phyloP scores from a whole-genome alignment of 441 rosid species.

The Euphorbia schlechtendalii region DNA sequence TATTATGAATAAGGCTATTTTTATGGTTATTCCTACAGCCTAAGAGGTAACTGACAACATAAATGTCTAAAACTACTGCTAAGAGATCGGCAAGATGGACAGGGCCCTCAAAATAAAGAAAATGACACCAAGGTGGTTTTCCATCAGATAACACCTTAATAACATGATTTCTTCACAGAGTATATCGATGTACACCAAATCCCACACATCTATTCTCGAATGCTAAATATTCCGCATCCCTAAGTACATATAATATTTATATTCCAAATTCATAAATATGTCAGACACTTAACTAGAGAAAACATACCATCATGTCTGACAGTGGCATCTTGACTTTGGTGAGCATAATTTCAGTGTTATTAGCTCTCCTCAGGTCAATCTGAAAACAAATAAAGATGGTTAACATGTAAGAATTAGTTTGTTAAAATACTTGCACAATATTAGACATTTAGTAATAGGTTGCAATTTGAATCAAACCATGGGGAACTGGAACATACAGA shows the following conservation, averaged over 20 bases:
- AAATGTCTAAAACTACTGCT: no score
- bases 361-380: slow-evolving; percentile 96
- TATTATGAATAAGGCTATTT: no score
- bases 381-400: slow-evolving; percentile 29
- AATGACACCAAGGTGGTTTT: neutral
- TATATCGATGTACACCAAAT: neutral
- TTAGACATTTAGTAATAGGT: neutral
- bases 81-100: no score
- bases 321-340: slow-evolving; percentile 99
- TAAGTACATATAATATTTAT: slow-evolving; percentile 8
- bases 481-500: neutral
- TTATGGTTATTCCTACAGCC: no score
- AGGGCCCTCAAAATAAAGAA: neutral
- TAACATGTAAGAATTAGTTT: neutral
- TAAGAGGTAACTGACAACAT: no score
- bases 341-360: slow-evolving; percentile 99
- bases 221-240: slow-evolving; percentile 1
- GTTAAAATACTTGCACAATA: neutral
- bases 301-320: slow-evolving; percentile 89
- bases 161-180: neutral
- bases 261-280: neutral
- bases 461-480: neutral
- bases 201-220: slow-evolving; percentile 3
- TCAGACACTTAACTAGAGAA: neutral
- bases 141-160: neutral